Base-by-base conservation (phyloP, 352 stramenopile genomes). In the Elongisporangium anandrum region DNA sequence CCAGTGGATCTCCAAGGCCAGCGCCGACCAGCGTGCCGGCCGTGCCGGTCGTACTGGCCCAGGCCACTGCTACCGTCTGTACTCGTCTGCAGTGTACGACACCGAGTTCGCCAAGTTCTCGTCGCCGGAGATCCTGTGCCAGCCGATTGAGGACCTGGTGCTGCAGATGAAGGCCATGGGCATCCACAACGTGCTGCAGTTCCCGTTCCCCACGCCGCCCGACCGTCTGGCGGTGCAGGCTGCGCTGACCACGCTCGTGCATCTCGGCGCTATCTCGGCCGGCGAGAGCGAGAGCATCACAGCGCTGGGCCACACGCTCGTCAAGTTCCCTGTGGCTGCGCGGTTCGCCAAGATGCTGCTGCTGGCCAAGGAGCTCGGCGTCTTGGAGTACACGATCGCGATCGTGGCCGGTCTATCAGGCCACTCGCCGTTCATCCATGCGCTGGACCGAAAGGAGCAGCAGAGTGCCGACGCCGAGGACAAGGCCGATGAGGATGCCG, bases 51-150 rank as follows among this genome's bases (percentile, higher is more conserved):
- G 95, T 53, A 97, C 90, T 1, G 95, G 96, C 2, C 96, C 97
- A 0, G 98, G 98, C 13, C 97, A 99, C 72, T 99, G 96, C 61
- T 99, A 99, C 65, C 88, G 97, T 20, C 72, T 99, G 48, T 99
- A 99, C 69, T 98, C 92, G 12, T 97, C 92, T 15, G 95, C 91
- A 15, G 93, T 99, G 52, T 99, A 97, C 71, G 83, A 97, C 58
- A 96, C 98, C 29, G 81, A 97, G 24, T 99, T 99, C 68, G 70
- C 81, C 22, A 77, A 94, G 57, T 97, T 96, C 58, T 88, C 85
- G 4, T 68, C 73, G 19, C 96, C 97, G 0, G 96, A 99, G 71
- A 92, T 94, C 53, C 56, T 92, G 22, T 84, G 82, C 34, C 81
- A 96, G 52, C 96, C 96, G 8, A 91, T 99, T 29, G 96, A 99